These are phyloP conservation scores for Rhizopogon sp. DNA, from an alignment of 768 basidiomycete genomes.

Conservation along the genomic window DNA sequence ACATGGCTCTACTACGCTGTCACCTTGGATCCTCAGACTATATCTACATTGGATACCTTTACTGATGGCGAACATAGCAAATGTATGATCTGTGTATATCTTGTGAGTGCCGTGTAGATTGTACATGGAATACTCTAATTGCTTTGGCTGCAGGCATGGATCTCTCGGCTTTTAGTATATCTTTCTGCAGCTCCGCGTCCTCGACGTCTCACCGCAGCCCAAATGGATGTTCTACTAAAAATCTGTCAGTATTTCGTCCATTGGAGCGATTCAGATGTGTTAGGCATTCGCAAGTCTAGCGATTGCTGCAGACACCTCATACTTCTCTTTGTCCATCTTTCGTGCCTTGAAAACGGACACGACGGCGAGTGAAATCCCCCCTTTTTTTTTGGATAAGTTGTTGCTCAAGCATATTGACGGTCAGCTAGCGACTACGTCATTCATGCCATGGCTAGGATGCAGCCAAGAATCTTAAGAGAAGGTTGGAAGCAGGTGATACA, in stretches of 20 bases:
- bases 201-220: constrained; percentile 12
- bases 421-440: neutral
- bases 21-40: neutral
- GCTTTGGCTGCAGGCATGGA: constrained; percentile 7
- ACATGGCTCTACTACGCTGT: constrained; percentile 44
- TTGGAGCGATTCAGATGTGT: constrained; percentile 18
- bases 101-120: neutral
- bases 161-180: constrained; percentile 18
- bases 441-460: neutral
- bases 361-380: constrained; percentile 10
- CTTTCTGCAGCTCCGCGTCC: constrained; percentile 11
- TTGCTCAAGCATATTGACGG: neutral
- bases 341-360: constrained; percentile 13
- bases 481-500: neutral
- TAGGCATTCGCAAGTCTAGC: constrained; percentile 21
- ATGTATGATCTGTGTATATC: neutral
- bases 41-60: neutral
- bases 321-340: constrained; percentile 19
- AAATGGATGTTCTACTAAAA: constrained; percentile 13
- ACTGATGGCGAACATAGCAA: neutral
- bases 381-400: neutral
- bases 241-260: constrained; percentile 15
- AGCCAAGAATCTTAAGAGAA: neutral
- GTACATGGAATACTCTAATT: neutral
- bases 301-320: constrained; percentile 27